Evolutionary conservation across 495 filamentous ascomycete genomes (phyloP).

Genomic region (Pseudevernia furfuracea): DNA sequence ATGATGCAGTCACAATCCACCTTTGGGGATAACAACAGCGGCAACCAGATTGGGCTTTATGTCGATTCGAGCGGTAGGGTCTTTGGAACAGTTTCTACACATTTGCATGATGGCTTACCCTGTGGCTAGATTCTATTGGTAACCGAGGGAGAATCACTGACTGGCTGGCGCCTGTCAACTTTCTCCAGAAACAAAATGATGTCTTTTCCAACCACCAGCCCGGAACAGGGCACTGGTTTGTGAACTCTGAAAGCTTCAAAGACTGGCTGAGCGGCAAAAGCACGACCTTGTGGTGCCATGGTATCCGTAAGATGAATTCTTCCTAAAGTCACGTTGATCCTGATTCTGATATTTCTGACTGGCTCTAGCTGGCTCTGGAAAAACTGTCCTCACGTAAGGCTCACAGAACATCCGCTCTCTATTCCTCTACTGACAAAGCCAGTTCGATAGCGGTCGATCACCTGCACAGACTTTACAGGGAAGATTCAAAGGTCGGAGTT

Average conservation of each 20-base stretch:
- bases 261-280: not conserved
- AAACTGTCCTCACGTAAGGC: not conserved
- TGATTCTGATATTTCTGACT: too few relatives aligned
- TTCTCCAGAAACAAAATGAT: not conserved
- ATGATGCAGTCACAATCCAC: too few relatives aligned
- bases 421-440: not conserved
- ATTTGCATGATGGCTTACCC: too few relatives aligned
- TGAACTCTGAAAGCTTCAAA: not conserved
- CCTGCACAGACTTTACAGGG: not conserved
- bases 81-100: too few relatives aligned
- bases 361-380: not conserved
- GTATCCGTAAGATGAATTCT: not conserved
- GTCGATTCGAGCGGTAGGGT: too few relatives aligned
- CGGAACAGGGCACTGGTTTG: not conserved
- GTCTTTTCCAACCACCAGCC: not conserved
- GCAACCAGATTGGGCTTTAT: too few relatives aligned
- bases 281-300: not conserved
- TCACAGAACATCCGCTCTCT: too few relatives aligned
- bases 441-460: not conserved
- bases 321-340: too few relatives aligned
- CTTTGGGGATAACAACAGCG: too few relatives aligned
- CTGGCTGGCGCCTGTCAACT: not conserved
- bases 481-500: not conserved
- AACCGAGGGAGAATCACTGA: not conserved
- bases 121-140: too few relatives aligned